Evolutionary conservation across 148 eudicot genomes (phyloP), one percentile per base, ranked within the genome.

Genomic region (Camellia granthamiana): DNA sequence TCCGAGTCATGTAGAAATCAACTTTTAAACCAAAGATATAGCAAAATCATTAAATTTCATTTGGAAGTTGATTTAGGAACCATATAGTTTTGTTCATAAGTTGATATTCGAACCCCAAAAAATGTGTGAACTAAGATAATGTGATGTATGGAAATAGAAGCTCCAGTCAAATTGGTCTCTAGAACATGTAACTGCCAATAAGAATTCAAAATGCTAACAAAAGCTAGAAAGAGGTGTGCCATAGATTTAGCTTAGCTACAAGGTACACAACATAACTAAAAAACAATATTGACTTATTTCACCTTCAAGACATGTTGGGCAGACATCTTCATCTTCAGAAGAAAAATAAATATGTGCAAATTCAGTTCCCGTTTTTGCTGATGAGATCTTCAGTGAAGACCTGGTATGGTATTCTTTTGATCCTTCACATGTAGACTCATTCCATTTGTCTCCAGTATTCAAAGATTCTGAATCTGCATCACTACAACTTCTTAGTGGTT

Each of bases 281-380:
- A 72, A 51, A 16, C 3, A 15, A 69, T 30, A 56, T 6, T 12
- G 23, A 62, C 18, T 74, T 51, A 52, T 19, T 81, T 84, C 81
- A 94, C 98, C 98, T 83, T 94, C 98, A 84, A 94, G 97, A 81
- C 98, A 94, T 44, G 98, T 94, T 56, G 98, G 98, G 83, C 98
- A 94, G 72, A 94, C 93, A 82, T 94, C 98, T 88, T 94, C 98
- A 78, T 94, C 98, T 80, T 92, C 98, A 0, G 93, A 86, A 71
- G 93, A 88, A 64, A 91, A 86, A 84, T 88, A 88, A 83, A 90
- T 87, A 86, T 94, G 90, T 41, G 89, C 89, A 88, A 80, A 84
- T 60, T 86, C 91, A 67, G 84, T 61, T n/a, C 84, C 76, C 59
- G 87, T 74, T 83, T 88, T 93, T 68, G 87, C 82, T 62, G 88